Conservation (phyloP, 257 asterid genomes). For the Oldenlandia corymbosa region DNA sequence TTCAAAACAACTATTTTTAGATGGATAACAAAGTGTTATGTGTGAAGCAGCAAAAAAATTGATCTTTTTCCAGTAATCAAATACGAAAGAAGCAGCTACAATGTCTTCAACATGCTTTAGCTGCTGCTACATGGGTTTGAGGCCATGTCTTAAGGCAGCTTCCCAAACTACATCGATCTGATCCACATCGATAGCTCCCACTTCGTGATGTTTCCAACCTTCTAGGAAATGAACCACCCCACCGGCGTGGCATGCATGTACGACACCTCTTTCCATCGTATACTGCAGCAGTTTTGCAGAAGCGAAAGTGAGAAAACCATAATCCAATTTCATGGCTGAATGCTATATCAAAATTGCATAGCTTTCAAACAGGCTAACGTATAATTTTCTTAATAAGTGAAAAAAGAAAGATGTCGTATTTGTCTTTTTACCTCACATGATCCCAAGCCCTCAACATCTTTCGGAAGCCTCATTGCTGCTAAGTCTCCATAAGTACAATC, state of each 20-base stretch:
- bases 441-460: conserved; percentile 78
- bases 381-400: no score
- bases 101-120: neutral
- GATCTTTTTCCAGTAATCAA: no score
- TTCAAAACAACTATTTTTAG: neutral
- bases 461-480: conserved; percentile 86
- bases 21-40: no score
- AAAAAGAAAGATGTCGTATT: neutral
- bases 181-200: conserved; percentile 77
- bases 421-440: conserved; percentile 69
- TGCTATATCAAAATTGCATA: no score
- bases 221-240: conserved; percentile 81
- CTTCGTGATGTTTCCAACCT: conserved; percentile 89
- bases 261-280: conserved; percentile 82
- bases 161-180: conserved; percentile 83
- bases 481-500: conserved; percentile 81
- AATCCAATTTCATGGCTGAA: no score
- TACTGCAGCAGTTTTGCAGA: conserved; percentile 37
- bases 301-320: neutral
- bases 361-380: no score
- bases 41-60: no score
- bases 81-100: no score
- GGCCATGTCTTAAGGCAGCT: conserved; percentile 84
- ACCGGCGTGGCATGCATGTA: conserved; percentile 98
- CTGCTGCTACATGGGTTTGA: conserved; percentile 49